A percentile compares a stretch with the other conserved stretches of the same genome.
Evolutionary conservation across 805 yeast species (phyloP).

Genomic region (Wickerhamomyces alni): DNA sequence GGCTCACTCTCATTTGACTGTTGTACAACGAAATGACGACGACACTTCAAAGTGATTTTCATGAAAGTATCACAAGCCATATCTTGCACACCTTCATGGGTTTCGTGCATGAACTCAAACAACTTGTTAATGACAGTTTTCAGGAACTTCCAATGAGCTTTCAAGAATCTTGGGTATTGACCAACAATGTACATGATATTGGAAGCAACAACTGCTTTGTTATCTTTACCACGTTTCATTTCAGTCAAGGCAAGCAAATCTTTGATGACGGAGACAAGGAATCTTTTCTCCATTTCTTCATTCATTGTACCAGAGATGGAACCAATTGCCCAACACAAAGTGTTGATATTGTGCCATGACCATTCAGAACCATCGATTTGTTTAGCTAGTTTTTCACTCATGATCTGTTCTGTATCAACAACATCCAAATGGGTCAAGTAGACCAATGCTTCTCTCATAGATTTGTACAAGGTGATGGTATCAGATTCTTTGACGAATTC

Average conservation of each 20-base stretch:
- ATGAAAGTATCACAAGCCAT: conserved; percentile 99
- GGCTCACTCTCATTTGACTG: conserved; percentile 87
- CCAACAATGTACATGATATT: conserved; percentile 99
- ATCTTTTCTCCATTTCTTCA: conserved; percentile 94
- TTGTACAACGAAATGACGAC: conserved; percentile 85
- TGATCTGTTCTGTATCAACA: conserved; percentile 81
- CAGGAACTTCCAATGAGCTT: conserved; percentile 96
- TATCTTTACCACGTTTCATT: conserved; percentile 94
- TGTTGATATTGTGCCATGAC: conserved; percentile 98
- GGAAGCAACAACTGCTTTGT: conserved; percentile 99
- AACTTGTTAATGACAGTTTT: conserved; percentile 93
- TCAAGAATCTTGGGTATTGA: conserved; percentile 94
- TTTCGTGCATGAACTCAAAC: conserved; percentile 98
- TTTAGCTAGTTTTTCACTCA: conserved; percentile 85
- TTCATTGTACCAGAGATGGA: conserved; percentile 98
- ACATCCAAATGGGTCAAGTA: conserved; percentile 95
- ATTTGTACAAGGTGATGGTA: conserved; percentile 90
- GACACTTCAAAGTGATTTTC: conserved; percentile 92
- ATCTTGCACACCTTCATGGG: conserved; percentile 99
- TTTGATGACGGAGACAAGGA: conserved; percentile 87
- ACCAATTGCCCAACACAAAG: conserved; percentile 99
- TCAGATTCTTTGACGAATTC: conserved; percentile 96
- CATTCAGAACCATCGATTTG: conserved; percentile 96
- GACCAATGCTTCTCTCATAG: conserved; percentile 92
- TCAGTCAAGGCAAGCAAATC: conserved; percentile 89